phyloP scores from a whole-genome alignment of 2,329 filamentous ascomycete genomes.

The Thelonectria olida region DNA sequence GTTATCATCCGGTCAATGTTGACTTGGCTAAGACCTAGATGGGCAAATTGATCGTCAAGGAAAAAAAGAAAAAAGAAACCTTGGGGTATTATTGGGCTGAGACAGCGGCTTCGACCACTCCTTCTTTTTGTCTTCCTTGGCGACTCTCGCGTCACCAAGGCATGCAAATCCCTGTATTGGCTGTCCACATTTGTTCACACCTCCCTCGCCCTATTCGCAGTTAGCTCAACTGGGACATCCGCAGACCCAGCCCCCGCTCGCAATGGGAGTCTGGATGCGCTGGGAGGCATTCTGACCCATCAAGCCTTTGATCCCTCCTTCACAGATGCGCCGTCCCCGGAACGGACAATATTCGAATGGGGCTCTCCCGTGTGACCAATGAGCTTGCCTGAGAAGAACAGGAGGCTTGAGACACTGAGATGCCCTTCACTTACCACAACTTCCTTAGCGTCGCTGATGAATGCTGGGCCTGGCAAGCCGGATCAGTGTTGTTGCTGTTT shows the following conservation, averaged over 20 bases:
- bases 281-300: slow-evolving; percentile 19
- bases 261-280: slow-evolving; percentile 27
- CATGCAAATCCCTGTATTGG: slow-evolving; percentile 31
- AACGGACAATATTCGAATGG: slow-evolving; percentile 22
- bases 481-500: background rate
- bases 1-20: background rate
- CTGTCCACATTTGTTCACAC: slow-evolving; percentile 22
- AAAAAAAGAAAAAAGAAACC: background rate
- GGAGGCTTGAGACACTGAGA: slow-evolving; percentile 21
- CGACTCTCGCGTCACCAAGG: slow-evolving; percentile 28
- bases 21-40: background rate
- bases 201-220: slow-evolving; percentile 19
- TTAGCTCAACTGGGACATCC: slow-evolving; percentile 7
- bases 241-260: slow-evolving; percentile 27
- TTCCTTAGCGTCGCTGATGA: background rate
- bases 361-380: slow-evolving; percentile 20
- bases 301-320: slow-evolving; percentile 21
- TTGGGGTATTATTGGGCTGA: slow-evolving; percentile 8
- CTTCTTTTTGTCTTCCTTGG: slow-evolving; percentile 43
- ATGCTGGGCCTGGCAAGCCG: background rate
- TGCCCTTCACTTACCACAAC: slow-evolving; percentile 15
- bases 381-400: slow-evolving; percentile 14
- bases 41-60: background rate
- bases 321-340: slow-evolving; percentile 15
- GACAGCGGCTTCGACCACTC: slow-evolving; percentile 33